phyloP scores from a whole-genome alignment of 306 rosid genomes.

The Luffa acutangula region DNA sequence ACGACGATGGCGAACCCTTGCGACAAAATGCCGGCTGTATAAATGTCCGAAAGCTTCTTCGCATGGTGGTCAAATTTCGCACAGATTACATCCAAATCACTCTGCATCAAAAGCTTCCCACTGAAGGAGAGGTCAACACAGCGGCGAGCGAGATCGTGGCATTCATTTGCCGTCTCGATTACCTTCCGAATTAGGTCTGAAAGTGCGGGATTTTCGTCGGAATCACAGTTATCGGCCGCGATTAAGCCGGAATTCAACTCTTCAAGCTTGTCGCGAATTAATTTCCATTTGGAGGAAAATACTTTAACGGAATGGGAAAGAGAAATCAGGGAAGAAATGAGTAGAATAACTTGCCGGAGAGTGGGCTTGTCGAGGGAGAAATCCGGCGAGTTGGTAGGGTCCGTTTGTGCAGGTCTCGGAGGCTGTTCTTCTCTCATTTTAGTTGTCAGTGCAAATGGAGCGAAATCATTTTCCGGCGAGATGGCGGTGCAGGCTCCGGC shows the following conservation, averaged over 20 bases:
- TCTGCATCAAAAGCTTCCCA: slow-evolving; percentile 93
- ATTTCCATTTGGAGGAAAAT: slow-evolving; percentile 68
- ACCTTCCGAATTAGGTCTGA: slow-evolving; percentile 24
- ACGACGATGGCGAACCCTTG: slow-evolving; percentile 58
- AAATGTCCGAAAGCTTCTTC: slow-evolving; percentile 39
- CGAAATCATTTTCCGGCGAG: slow-evolving; percentile 31
- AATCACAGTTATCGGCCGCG: slow-evolving; percentile 49
- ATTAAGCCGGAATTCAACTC: slow-evolving; percentile 45
- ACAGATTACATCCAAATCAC: slow-evolving; percentile 60
- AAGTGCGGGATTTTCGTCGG: slow-evolving; percentile 33
- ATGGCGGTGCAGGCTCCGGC: not conserved
- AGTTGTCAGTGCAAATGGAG: slow-evolving; percentile 19
- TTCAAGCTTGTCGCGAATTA: slow-evolving; percentile 52
- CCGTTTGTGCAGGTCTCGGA: slow-evolving; percentile 16
- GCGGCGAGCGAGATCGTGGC: slow-evolving; percentile 56
- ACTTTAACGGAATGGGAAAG: slow-evolving; percentile 56
- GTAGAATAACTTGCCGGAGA: slow-evolving; percentile 33
- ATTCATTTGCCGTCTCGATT: slow-evolving; percentile 34
- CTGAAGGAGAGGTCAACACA: slow-evolving; percentile 68
- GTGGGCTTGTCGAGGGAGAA: slow-evolving; percentile 12
- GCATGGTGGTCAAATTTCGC: slow-evolving; percentile 45
- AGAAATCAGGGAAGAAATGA: slow-evolving; percentile 43
- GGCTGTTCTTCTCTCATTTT: slow-evolving; percentile 37
- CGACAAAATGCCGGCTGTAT: slow-evolving; percentile 32
- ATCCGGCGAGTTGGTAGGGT: slow-evolving; percentile 18